These are phyloP conservation scores for Cladophialophora psammophila DNA, from an alignment of 2,329 filamentous ascomycete species.

Conservation along the genomic window DNA sequence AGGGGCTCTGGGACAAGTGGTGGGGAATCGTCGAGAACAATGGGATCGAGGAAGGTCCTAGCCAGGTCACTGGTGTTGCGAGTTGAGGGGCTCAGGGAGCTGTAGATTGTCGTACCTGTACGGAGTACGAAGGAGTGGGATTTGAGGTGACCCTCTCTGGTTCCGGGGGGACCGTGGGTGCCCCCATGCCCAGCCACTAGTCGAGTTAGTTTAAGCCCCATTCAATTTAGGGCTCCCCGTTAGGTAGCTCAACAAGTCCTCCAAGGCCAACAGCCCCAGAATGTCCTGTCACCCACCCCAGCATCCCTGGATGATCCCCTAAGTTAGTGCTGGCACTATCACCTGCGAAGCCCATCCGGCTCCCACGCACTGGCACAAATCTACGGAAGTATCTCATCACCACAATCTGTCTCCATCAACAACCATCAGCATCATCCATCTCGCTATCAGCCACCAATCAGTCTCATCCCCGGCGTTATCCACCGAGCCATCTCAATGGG, in stretches of 20 bases:
- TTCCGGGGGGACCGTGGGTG: not conserved
- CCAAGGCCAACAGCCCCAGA: not conserved
- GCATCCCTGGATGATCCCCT: not conserved
- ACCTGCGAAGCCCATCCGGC: not conserved
- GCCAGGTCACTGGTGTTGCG: not conserved
- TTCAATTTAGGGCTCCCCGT: constrained; percentile 1
- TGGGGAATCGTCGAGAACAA: constrained; percentile 34
- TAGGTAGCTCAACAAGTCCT: constrained; percentile 12
- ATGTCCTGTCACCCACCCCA: not conserved
- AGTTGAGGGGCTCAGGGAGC: not conserved
- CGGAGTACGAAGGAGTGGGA: not conserved
- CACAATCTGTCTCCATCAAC: not conserved
- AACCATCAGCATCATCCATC: not conserved
- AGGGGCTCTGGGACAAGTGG: constrained; percentile 36
- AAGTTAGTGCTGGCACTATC: not conserved
- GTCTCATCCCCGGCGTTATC: not conserved
- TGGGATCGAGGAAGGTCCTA: constrained; percentile 16
- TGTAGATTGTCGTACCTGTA: not conserved
- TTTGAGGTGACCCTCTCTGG: not conserved
- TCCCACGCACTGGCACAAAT: not conserved
- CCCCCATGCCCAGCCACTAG: not conserved
- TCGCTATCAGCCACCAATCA: constrained; percentile 3
- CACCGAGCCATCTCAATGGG: not conserved
- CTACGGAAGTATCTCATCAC: not conserved
- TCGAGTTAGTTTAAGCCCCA: not conserved